Evolutionary conservation across 176 grass and related monocot species (phyloP).

Genomic region (Raddia distichophylla): DNA sequence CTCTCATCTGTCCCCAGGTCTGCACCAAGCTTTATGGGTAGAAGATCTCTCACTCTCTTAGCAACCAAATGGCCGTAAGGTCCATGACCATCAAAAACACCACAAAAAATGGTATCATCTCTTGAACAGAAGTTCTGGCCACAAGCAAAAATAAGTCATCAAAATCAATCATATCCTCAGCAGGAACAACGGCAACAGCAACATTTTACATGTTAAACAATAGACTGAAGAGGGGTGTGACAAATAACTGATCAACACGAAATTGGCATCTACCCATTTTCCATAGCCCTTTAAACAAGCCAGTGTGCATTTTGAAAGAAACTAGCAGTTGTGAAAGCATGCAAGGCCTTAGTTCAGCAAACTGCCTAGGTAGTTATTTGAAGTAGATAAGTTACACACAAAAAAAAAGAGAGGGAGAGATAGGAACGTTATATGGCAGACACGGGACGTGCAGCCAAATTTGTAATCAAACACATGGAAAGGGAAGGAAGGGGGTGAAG

Average conservation of each 20-base stretch:
- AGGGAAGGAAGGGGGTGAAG: slow-evolving; percentile 39
- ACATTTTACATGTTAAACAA: slow-evolving; percentile 26
- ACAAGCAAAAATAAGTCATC: slow-evolving; percentile 32
- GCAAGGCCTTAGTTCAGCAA: neutral
- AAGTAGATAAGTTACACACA: slow-evolving; percentile 33
- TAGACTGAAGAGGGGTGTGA: slow-evolving; percentile 20
- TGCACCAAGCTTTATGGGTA: slow-evolving; percentile 66
- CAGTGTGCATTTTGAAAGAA: slow-evolving; percentile 8
- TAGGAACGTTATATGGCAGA: slow-evolving; percentile 32
- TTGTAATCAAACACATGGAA: slow-evolving; percentile 47
- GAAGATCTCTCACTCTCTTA: slow-evolving; percentile 92
- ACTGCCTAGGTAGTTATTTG: neutral
- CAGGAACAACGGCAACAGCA: slow-evolving; percentile 1
- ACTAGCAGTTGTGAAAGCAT: slow-evolving; percentile 19
- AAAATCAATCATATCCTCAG: slow-evolving; percentile 10
- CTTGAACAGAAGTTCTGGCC: slow-evolving; percentile 85
- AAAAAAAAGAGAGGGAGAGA: neutral
- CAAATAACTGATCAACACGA: neutral
- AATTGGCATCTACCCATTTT: slow-evolving; percentile 27
- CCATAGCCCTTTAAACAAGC: neutral
- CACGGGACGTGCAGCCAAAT: slow-evolving; percentile 38
- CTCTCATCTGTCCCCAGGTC: slow-evolving; percentile 45
- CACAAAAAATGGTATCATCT: slow-evolving; percentile 82
- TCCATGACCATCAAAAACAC: slow-evolving; percentile 96
- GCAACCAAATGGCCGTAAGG: slow-evolving; percentile 90